Conservation (phyloP, 1,284 basidiomycete species). For the Athelia psychrophila region DNA sequence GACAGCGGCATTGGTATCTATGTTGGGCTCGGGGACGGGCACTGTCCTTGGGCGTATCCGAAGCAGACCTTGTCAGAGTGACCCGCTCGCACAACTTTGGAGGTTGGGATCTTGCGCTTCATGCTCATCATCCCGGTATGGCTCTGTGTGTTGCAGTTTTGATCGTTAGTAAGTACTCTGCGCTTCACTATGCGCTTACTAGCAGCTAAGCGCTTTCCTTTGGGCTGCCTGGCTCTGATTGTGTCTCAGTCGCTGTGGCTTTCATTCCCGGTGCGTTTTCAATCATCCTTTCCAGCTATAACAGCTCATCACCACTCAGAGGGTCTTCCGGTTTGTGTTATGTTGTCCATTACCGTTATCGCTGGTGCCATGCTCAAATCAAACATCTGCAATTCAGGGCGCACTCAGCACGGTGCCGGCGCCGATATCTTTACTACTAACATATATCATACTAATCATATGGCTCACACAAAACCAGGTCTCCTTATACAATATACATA, state of each 20-base stretch:
- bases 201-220: slow-evolving; percentile 14
- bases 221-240: slow-evolving; percentile 56
- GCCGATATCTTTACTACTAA: too few relatives aligned
- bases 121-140: slow-evolving; percentile 38
- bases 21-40: slow-evolving; percentile 52
- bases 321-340: slow-evolving; percentile 45
- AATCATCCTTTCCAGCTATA: not conserved
- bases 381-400: too few relatives aligned
- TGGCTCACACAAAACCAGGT: too few relatives aligned
- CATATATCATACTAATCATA: too few relatives aligned
- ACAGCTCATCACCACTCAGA: slow-evolving; percentile 24
- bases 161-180: slow-evolving; percentile 40
- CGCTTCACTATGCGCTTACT: slow-evolving; percentile 6
- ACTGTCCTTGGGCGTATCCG: slow-evolving; percentile 60
- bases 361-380: slow-evolving; percentile 51
- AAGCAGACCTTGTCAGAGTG: slow-evolving; percentile 46
- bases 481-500: too few relatives aligned
- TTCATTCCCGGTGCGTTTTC: slow-evolving; percentile 42
- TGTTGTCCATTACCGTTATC: slow-evolving; percentile 40
- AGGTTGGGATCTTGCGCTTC: slow-evolving; percentile 40
- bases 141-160: slow-evolving; percentile 42
- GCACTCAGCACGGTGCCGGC: too few relatives aligned
- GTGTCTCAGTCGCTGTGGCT: slow-evolving; percentile 61
- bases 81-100: slow-evolving; percentile 38
- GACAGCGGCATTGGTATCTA: slow-evolving; percentile 45